Conservation (phyloP, 139 green algal genomes). For the Tetraselmis striata region DNA sequence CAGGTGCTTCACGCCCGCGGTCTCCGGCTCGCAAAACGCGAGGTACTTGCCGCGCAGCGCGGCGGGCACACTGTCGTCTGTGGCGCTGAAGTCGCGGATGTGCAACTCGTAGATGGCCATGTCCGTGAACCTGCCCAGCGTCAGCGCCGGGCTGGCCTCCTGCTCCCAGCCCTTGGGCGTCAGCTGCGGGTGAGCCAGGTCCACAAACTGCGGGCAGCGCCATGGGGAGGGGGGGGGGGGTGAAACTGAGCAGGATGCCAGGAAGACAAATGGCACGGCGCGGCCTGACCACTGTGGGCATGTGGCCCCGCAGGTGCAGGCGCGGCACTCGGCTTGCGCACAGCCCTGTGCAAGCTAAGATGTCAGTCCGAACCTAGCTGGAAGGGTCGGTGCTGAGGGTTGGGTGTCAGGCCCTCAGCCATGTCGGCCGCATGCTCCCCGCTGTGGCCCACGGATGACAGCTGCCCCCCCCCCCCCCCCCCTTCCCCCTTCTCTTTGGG, state of each 20-base stretch:
- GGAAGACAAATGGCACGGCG: constrained; percentile 16
- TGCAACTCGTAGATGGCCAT: constrained; percentile 86
- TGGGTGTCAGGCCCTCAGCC: too few species aligned
- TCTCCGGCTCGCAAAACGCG: constrained; percentile 52
- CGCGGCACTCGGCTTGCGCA: too few species aligned
- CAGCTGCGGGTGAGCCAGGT: constrained; percentile 25
- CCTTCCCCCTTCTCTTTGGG: too few species aligned
- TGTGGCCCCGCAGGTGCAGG: too few species aligned
- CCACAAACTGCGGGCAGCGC: constrained; percentile 41
- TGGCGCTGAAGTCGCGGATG: constrained; percentile 81
- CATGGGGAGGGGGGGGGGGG: not conserved
- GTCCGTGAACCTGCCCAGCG: constrained; percentile 50
- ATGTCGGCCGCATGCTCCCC: too few species aligned
- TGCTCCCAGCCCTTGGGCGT: constrained; percentile 43
- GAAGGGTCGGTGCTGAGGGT: too few species aligned
- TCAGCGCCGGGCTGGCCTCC: constrained; percentile 24
- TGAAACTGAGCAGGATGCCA: too few species aligned
- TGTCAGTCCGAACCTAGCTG: too few species aligned
- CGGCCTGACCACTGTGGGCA: too few species aligned
- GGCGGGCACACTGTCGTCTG: constrained; percentile 52
- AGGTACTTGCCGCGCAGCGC: constrained; percentile 67
- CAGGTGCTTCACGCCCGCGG: constrained; percentile 36
- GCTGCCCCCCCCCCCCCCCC: too few species aligned
- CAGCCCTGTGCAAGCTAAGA: too few species aligned
- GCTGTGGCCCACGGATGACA: too few species aligned